Evolutionary conservation across 2,329 filamentous ascomycete species (phyloP).

Genomic region (Alternaria metachromatica): DNA sequence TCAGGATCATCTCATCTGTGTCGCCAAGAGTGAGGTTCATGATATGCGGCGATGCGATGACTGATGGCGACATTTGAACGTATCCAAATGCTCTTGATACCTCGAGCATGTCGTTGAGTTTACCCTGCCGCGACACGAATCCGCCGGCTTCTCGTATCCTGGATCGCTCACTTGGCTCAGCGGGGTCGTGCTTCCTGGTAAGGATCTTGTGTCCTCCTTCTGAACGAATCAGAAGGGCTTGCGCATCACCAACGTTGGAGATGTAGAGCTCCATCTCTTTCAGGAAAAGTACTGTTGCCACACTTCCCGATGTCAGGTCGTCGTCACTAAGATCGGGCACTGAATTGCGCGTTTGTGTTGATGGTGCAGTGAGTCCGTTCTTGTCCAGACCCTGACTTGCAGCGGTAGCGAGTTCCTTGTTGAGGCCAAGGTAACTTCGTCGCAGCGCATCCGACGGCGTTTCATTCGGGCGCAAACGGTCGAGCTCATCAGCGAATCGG

Average conservation of each 20-base stretch:
- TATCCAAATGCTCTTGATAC: conserved; percentile 97
- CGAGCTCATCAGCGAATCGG: conserved; percentile 82
- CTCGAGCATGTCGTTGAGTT: conserved; percentile 87
- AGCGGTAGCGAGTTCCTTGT: conserved; percentile 90
- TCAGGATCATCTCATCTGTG: conserved; percentile 89
- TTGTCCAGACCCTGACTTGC: conserved; percentile 83
- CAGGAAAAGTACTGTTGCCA: conserved; percentile 90
- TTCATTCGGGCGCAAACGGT: conserved; percentile 73
- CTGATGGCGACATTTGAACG: conserved; percentile 86
- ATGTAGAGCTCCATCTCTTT: conserved; percentile 90
- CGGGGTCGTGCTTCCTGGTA: conserved; percentile 91
- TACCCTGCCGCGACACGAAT: conserved; percentile 93
- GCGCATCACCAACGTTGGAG: conserved; percentile 93
- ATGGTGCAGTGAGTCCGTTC: conserved; percentile 46
- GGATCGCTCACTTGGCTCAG: conserved; percentile 80
- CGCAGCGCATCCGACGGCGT: conserved; percentile 82
- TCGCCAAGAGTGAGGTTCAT: conserved; percentile 79
- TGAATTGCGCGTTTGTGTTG: conserved; percentile 68
- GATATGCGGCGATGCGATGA: conserved; percentile 89
- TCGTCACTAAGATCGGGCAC: conserved; percentile 83
- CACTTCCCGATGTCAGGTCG: conserved; percentile 86
- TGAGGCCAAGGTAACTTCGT: conserved; percentile 84
- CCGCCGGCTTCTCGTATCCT: conserved; percentile 94
- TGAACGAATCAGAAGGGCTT: conserved; percentile 92
- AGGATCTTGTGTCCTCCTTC: conserved; percentile 84